Evolutionary conservation across 345 rosid genomes (phyloP), one percentile per base, ranked within the genome.

Genomic region (Turritis glabra): DNA sequence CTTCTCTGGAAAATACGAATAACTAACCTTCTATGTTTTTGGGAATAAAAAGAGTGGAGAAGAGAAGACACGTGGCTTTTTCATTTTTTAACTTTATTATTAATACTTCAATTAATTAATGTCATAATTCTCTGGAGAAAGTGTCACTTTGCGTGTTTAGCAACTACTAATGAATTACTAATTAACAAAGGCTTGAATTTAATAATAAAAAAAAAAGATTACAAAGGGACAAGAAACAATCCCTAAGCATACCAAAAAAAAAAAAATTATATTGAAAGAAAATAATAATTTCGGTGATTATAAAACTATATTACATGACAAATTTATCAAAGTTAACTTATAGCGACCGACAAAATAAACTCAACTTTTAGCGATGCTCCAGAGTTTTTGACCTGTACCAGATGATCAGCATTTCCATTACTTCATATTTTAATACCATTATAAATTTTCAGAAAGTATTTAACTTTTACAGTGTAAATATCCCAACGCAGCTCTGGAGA

Each of bases 301-400:
- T 15, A 38, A 75, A 48, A 50, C 37, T 67, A 59, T 68, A 67
- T 50, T 43, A 76, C 75, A 76, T 13, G 43, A 67, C 41, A 27
- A 67, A 67, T 67, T 29, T 29, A 75, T 50, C 15, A 38, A n/a
- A 17, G 30, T 44, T 68, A 58, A 74, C 52, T 46, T 26, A 63
- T 60, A 71, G 67, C 48, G 75, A 69, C 80, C 80, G 65, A 69
- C 75, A 76, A 29, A 43, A 44, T 23, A 40, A 68, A 29, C 48
- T 27, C 67, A 75, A 51, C 80, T 76, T 63, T 44, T 63, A 69
- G 80, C 60, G 71, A 70, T 33, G 75, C 71, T 62, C 80, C 80
- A 70, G 71, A 69, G 23, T 33, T 77, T 55, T 63, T 70, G 80
- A 77, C 80, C 76, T 77, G 80, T 61, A 63, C 35, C 73, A 75